Evolutionary conservation across 345 rosid genomes (phyloP), one percentile per base, ranked within the genome.

Genomic region (Brassica rapa): DNA sequence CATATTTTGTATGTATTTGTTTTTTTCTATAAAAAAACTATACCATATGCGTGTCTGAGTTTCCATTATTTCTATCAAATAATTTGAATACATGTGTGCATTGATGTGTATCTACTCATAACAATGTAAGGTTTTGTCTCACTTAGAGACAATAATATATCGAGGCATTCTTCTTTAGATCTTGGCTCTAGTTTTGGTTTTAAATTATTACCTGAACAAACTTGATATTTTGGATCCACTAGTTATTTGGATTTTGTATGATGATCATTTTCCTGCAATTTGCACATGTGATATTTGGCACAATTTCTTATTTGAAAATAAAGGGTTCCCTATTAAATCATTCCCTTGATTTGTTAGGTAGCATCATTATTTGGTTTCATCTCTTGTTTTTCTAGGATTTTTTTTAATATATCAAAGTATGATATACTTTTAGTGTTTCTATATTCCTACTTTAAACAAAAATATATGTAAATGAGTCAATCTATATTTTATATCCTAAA

Each of bases 81-180:
- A 19, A 72, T 78, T 43, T 7, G 63, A 79, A 61, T 78, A 62
- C 73, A 74, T 79, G 56, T 63, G 68, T 80, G 60, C 73, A 53
- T 74, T 70, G 63, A 70, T 76, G 60, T 66, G 66, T 46, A 56
- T 64, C 15, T 24, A 8, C 77, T 30, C 68, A 62, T 72, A 71
- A 33, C 66, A 49, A 41, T 76, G 77, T 75, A 71, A 62, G 75
- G 71, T 64, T 78, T 75, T 82, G 82, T 82, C 82, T 75, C 64
- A 80, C 80, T 75, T 66, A 62, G 71, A 69, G 53, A 74, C 79
- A 74, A 69, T 63, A 80, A 74, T 53, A 62, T 35, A 79, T 51
- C 60, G 33, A 60, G 5, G 8, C 63, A 24, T 60, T 25, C 32
- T 24, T 73, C 78, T 73, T 60, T 59, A 37, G 3, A 10, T 64